These are phyloP conservation scores for Alternaria sp. DNA, from an alignment of 2,329 filamentous ascomycete genomes.

Conservation along the genomic window DNA sequence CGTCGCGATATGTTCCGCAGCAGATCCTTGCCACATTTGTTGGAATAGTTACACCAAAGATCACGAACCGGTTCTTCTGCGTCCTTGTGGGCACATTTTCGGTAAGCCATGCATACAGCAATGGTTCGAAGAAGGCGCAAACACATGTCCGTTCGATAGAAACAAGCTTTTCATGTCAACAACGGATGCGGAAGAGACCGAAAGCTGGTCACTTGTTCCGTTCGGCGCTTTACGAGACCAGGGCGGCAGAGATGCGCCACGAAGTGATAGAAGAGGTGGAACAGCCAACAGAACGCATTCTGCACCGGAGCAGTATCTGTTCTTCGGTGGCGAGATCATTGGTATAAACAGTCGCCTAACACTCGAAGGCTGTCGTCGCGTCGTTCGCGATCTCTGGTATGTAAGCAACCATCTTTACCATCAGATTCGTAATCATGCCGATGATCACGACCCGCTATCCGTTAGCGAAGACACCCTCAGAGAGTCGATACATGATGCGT, in stretches of 20 bases:
- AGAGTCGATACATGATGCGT: not conserved
- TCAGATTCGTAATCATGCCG: not conserved
- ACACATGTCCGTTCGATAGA: conserved; percentile 1
- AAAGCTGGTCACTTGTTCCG: not conserved
- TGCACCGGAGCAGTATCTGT: not conserved
- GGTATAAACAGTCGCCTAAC: conserved; percentile 3
- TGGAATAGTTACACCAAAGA: not conserved
- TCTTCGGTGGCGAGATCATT: conserved; percentile 2
- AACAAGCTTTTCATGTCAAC: not conserved
- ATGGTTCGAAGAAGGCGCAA: conserved; percentile 5
- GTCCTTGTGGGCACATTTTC: conserved; percentile 20
- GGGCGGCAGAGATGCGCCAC: not conserved
- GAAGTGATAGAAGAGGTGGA: not conserved
- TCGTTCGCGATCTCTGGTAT: conserved; percentile 6
- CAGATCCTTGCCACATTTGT: conserved; percentile 14
- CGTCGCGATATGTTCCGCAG: conserved; percentile 5
- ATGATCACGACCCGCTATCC: not conserved
- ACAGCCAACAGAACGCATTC: not conserved
- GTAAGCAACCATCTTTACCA: not conserved
- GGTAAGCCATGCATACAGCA: conserved; percentile 11
- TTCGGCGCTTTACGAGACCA: not conserved
- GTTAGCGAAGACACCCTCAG: not conserved
- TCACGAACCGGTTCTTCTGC: conserved; percentile 4
- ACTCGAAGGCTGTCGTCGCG: not conserved
- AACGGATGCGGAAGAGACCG: not conserved